phyloP scores from a whole-genome alignment of 1,284 basidiomycete species.

The Serendipita sp. region DNA sequence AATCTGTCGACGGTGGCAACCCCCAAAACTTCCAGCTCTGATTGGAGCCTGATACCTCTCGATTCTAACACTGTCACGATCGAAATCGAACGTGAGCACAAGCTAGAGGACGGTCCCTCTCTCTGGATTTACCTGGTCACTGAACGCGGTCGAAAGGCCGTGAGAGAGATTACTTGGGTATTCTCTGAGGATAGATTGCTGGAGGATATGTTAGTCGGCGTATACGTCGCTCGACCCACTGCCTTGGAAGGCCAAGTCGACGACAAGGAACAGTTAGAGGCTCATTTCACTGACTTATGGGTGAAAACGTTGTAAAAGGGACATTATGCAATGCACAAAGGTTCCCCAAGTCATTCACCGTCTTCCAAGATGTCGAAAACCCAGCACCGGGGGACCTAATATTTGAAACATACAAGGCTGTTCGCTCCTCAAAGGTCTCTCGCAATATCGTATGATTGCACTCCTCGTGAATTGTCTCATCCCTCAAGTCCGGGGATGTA shows the following conservation, averaged over 20 bases:
- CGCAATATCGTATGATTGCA: too few species aligned
- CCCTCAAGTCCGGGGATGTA: too few species aligned
- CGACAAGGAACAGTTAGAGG: neutral
- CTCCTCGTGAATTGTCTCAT: too few species aligned
- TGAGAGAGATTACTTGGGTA: slow-evolving; percentile 19
- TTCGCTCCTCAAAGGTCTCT: too few species aligned
- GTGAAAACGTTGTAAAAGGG: neutral
- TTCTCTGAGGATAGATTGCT: slow-evolving; percentile 13
- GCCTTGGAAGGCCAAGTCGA: neutral
- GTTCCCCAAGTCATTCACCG: neutral
- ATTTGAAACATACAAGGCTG: too few species aligned
- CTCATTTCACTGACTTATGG: neutral
- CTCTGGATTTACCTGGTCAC: slow-evolving; percentile 18
- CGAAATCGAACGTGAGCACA: slow-evolving; percentile 14
- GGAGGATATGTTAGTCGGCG: slow-evolving; percentile 14
- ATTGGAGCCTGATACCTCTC: slow-evolving; percentile 18
- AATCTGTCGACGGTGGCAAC: slow-evolving; percentile 18
- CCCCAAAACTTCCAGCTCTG: slow-evolving; percentile 14
- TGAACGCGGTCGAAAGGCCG: slow-evolving; percentile 11
- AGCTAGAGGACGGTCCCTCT: slow-evolving; percentile 11
- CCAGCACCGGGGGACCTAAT: too few species aligned
- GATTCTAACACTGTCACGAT: slow-evolving; percentile 11
- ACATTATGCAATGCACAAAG: neutral
- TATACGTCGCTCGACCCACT: slow-evolving; percentile 19
- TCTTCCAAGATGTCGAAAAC: neutral